Conservation (phyloP, 2,329 filamentous ascomycete species). For the Botrytis byssoidea region DNA sequence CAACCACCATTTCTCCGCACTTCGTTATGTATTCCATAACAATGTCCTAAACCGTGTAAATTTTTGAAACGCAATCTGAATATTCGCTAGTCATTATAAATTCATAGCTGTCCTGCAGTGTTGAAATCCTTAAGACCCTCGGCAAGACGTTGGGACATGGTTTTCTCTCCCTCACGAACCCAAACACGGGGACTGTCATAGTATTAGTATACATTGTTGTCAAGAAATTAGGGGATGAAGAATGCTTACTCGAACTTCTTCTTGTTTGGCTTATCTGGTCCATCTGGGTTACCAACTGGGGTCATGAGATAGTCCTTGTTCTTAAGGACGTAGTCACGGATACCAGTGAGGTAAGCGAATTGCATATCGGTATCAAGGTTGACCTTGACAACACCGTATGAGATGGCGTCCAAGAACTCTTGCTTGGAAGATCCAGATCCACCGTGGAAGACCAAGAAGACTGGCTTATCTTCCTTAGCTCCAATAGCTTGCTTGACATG, state of each 20-base stretch:
- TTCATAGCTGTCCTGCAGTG: constrained; percentile 73
- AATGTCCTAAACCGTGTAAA: constrained; percentile 20
- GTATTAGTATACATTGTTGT: constrained; percentile 1
- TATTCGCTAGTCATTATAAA: constrained; percentile 8
- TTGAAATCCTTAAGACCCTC: constrained; percentile 91
- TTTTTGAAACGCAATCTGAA: constrained; percentile 13
- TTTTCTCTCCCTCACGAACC: constrained; percentile 97
- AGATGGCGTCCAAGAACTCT: constrained; percentile 87
- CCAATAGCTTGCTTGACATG: constrained; percentile 80
- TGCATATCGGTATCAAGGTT: constrained; percentile 99
- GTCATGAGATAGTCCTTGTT: constrained; percentile 93
- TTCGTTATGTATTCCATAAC: constrained; percentile 18
- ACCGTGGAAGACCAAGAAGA: constrained; percentile 99
- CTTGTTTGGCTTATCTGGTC: constrained; percentile 98
- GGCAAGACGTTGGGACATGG: constrained; percentile 78
- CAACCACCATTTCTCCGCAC: constrained; percentile 14
- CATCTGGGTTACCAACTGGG: constrained; percentile 92
- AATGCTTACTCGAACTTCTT: constrained; percentile 68
- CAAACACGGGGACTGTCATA: constrained; percentile 56
- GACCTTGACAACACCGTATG: constrained; percentile 97
- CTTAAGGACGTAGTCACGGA: constrained; percentile 89
- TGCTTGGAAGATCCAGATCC: constrained; percentile 88
- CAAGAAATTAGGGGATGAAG: not conserved
- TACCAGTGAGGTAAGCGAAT: constrained; percentile 87
- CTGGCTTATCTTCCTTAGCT: constrained; percentile 77